These are phyloP conservation scores for Eucalyptus lansdowneana DNA, from an alignment of 345 rosid genomes.

Conservation along the genomic window DNA sequence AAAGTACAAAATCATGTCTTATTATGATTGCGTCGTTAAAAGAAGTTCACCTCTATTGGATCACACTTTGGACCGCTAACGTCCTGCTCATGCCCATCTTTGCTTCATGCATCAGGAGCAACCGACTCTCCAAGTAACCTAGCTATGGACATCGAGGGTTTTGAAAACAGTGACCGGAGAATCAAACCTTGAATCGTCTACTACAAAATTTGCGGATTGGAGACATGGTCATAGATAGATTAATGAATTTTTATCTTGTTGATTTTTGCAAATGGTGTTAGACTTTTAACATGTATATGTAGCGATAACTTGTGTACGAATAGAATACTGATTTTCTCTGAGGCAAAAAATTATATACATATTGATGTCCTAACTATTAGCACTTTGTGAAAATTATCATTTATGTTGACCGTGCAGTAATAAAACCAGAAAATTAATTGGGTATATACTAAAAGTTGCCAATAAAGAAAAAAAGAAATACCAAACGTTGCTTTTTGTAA, in stretches of 20 bases:
- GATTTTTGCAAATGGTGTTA: neutral
- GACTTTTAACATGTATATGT: neutral
- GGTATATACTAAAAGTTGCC: no score
- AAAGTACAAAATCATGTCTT: neutral
- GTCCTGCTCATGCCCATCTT: neutral
- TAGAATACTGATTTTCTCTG: neutral
- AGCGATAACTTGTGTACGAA: neutral
- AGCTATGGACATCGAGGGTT: neutral
- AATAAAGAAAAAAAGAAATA: neutral
- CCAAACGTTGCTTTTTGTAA: neutral
- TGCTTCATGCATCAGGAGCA: neutral
- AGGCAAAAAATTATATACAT: neutral
- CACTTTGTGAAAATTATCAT: no score
- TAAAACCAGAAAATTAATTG: no score
- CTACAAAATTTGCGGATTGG: neutral
- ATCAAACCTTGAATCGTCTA: neutral
- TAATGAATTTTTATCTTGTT: neutral
- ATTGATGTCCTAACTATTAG: neutral
- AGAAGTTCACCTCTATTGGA: neutral
- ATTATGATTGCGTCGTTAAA: neutral
- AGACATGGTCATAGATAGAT: neutral
- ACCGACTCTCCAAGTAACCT: neutral
- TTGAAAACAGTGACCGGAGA: neutral
- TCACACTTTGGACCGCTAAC: neutral
- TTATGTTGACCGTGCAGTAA: no score